Conservation (phyloP, 352 stramenopile species). For the Phytopythium oedochilum region DNA sequence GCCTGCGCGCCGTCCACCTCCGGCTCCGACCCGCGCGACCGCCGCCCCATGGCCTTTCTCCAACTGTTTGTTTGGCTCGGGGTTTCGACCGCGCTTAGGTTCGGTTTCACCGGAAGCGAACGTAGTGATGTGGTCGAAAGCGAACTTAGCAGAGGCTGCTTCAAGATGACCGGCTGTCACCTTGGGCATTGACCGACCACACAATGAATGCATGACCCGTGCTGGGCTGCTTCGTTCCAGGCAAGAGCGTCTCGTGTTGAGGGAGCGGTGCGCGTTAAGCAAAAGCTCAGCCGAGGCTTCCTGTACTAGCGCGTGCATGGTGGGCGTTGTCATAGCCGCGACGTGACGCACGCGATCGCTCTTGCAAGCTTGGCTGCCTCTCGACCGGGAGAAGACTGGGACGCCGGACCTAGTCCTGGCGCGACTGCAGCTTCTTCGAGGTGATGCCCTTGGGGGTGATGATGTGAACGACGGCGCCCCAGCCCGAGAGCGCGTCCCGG, state of each 20-base stretch:
- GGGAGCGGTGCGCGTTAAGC: not conserved
- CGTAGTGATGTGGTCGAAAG: not conserved
- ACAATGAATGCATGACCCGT: too few species aligned
- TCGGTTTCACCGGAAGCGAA: not conserved
- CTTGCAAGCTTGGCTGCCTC: not conserved
- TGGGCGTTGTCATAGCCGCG: too few species aligned
- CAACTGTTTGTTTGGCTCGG: not conserved
- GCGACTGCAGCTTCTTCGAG: conserved; percentile 78
- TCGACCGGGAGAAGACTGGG: not conserved
- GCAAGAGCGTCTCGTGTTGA: conserved; percentile 2
- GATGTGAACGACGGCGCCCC: conserved; percentile 98
- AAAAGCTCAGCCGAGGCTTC: too few species aligned
- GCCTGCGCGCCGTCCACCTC: not conserved
- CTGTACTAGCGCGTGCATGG: too few species aligned
- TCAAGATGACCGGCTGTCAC: too few species aligned
- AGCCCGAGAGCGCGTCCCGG: conserved; percentile 97
- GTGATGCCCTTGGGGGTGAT: conserved; percentile 89
- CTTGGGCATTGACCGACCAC: too few species aligned
- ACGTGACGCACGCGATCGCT: not conserved
- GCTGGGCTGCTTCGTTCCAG: not conserved
- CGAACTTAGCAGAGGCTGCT: too few species aligned
- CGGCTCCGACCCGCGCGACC: not conserved
- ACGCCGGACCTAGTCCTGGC: conserved; percentile 55
- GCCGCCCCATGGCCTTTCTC: not conserved
- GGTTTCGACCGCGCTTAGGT: not conserved